These are phyloP conservation scores for Allodekkera sacchari DNA, from an alignment of 805 yeast genomes.

Conservation along the genomic window DNA sequence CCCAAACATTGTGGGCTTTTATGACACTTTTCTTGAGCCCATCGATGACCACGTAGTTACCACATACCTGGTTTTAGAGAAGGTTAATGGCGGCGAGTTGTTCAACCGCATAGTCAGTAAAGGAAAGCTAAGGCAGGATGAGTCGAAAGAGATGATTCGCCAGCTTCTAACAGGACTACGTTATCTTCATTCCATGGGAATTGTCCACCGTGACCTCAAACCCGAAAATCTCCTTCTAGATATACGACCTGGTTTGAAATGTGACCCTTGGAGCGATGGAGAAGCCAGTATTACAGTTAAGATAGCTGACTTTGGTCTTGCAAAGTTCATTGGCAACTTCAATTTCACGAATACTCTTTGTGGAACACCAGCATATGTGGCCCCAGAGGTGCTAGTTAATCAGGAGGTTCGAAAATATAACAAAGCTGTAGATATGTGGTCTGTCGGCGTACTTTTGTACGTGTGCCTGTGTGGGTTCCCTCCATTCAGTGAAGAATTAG, in stretches of 20 bases:
- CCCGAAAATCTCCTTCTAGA: conserved; percentile 78
- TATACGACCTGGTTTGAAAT: conserved; percentile 31
- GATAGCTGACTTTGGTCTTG: conserved; percentile 77
- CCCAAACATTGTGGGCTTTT: conserved; percentile 59
- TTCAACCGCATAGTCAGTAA: conserved; percentile 65
- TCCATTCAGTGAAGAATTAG: conserved; percentile 75
- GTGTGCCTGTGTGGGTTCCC: conserved; percentile 82
- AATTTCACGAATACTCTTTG: conserved; percentile 72
- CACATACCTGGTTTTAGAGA: conserved; percentile 61
- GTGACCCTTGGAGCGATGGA: conserved; percentile 50
- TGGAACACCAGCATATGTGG: conserved; percentile 85
- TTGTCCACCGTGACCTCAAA: conserved; percentile 87
- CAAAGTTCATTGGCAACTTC: conserved; percentile 61
- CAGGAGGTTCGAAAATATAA: conserved; percentile 47
- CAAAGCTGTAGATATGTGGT: conserved; percentile 75
- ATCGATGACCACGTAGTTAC: conserved; percentile 36
- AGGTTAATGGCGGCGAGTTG: conserved; percentile 66
- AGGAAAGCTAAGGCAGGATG: conserved; percentile 51
- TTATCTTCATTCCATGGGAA: conserved; percentile 87
- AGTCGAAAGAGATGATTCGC: conserved; percentile 48
- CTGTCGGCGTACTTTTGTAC: conserved; percentile 68
- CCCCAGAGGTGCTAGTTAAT: conserved; percentile 64
- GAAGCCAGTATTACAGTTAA: conserved; percentile 60
- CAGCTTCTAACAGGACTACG: conserved; percentile 58
- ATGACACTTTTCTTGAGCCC: conserved; percentile 48